Percentiles rank a stretch among this genome's conserved stretches.
Evolutionary conservation across 768 basidiomycete genomes (phyloP).

Genomic region (Albatrellus ellisii): DNA sequence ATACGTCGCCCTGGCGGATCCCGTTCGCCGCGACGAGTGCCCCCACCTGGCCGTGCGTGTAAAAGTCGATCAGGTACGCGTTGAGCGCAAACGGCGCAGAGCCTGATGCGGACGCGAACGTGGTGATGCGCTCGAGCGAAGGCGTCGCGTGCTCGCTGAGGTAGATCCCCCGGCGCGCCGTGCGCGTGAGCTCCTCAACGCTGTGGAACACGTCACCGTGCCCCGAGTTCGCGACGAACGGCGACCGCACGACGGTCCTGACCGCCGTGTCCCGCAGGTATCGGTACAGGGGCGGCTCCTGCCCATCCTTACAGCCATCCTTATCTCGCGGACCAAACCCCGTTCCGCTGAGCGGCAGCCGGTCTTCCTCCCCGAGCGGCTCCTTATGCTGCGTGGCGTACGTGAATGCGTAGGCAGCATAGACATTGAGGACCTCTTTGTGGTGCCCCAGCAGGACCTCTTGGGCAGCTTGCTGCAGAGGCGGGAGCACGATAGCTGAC

Average conservation of each 20-base stretch:
- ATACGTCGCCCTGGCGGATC: slow-evolving; percentile 49
- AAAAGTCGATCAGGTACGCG: slow-evolving; percentile 60
- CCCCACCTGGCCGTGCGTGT: slow-evolving; percentile 43
- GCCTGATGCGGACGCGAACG: slow-evolving; percentile 9
- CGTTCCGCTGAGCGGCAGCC: slow-evolving; percentile 44
- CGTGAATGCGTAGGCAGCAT: slow-evolving; percentile 38
- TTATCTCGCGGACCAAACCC: too few species aligned
- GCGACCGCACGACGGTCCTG: slow-evolving; percentile 34
- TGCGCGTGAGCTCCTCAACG: slow-evolving; percentile 37
- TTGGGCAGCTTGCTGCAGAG: slow-evolving; percentile 28
- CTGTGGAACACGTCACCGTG: slow-evolving; percentile 40
- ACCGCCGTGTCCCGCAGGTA: slow-evolving; percentile 28
- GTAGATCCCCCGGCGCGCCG: slow-evolving; percentile 38
- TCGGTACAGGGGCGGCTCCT: slow-evolving; percentile 19
- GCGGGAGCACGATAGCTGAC: slow-evolving; percentile 43
- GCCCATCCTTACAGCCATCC: too few species aligned
- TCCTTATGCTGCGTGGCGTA: slow-evolving; percentile 29
- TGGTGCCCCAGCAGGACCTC: slow-evolving; percentile 33
- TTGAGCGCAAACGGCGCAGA: slow-evolving; percentile 33
- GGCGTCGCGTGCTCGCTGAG: slow-evolving; percentile 51
- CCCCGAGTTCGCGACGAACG: slow-evolving; percentile 58
- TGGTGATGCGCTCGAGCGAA: slow-evolving; percentile 27
- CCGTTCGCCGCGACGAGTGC: slow-evolving; percentile 39
- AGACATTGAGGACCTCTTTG: slow-evolving; percentile 36
- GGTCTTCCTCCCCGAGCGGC: slow-evolving; percentile 28